phyloP scores from a whole-genome alignment of 202 grass and related monocot genomes.

The Zoysia matrella region DNA sequence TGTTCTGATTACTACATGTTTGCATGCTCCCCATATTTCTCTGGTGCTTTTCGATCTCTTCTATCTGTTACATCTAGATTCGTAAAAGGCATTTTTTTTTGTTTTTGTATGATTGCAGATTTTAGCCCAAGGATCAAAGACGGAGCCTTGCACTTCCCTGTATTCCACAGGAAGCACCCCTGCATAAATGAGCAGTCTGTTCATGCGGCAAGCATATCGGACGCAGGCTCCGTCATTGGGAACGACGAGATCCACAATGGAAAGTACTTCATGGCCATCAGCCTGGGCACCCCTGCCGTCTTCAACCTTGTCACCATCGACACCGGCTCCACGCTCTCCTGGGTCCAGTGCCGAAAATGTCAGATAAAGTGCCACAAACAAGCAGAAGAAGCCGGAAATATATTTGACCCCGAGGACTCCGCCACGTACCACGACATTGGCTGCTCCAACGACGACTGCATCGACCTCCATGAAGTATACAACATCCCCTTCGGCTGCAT shows the following conservation, averaged over 20 bases:
- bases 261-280: slow-evolving; percentile 43
- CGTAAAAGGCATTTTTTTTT: too few species aligned
- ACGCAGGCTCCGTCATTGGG: background rate
- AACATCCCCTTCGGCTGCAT: slow-evolving; percentile 17
- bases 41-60: too few species aligned
- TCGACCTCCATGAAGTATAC: background rate
- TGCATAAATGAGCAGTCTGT: background rate
- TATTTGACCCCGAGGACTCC: slow-evolving; percentile 10
- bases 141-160: background rate
- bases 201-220: background rate
- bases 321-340: slow-evolving; percentile 48
- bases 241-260: slow-evolving; percentile 26
- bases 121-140: background rate
- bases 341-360: slow-evolving; percentile 5
- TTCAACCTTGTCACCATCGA: slow-evolving; percentile 46
- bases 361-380: background rate
- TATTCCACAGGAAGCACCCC: background rate
- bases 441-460: slow-evolving; percentile 3
- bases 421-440: background rate
- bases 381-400: background rate
- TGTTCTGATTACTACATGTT: too few species aligned
- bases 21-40: too few species aligned
- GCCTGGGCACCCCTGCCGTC: slow-evolving; percentile 28
- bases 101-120: too few species aligned
- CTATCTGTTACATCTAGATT: too few species aligned